Evolutionary conservation across 441 rosid genomes (phyloP).

Genomic region (Erodium texanum): DNA sequence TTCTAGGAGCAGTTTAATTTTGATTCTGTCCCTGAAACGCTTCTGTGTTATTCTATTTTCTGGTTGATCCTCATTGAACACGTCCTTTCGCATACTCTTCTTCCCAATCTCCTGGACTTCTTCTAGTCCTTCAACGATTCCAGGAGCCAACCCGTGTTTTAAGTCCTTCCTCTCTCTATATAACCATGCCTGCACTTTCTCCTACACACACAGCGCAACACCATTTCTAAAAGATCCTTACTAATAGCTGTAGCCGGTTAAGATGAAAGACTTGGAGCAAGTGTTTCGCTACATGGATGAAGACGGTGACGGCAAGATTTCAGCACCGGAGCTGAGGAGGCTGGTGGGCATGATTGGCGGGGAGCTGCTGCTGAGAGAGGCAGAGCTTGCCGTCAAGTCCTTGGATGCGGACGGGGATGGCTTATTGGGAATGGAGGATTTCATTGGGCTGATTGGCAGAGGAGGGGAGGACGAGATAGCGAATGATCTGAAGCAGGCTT

Average conservation of each 20-base stretch:
- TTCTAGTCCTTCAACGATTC: not conserved
- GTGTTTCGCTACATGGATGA: not conserved
- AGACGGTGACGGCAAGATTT: not conserved
- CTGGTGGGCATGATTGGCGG: not conserved
- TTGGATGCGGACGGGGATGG: conserved; percentile 43
- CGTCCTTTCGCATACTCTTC: not conserved
- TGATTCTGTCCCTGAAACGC: not conserved
- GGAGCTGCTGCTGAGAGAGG: conserved; percentile 6
- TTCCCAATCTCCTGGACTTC: not conserved
- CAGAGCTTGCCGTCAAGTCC: conserved; percentile 24
- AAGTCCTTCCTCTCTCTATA: not conserved
- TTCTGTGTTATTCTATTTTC: not conserved
- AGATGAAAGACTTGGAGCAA: not conserved
- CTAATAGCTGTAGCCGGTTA: not conserved
- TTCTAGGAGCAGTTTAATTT: not conserved
- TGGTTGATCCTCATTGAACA: not conserved
- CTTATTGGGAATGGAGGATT: conserved; percentile 50
- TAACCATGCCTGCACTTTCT: not conserved
- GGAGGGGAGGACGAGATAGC: conserved; percentile 53
- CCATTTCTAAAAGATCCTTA: too few species aligned
- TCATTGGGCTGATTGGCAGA: conserved; percentile 41
- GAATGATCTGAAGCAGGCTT: conserved; percentile 51
- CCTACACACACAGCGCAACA: not conserved
- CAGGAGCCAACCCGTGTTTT: not conserved
- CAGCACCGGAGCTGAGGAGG: not conserved